A percentile compares a stretch with the other conserved stretches of the same genome.
Evolutionary conservation across 352 stramenopile genomes (phyloP).

Genomic region (Globisporangium sylvaticum): DNA sequence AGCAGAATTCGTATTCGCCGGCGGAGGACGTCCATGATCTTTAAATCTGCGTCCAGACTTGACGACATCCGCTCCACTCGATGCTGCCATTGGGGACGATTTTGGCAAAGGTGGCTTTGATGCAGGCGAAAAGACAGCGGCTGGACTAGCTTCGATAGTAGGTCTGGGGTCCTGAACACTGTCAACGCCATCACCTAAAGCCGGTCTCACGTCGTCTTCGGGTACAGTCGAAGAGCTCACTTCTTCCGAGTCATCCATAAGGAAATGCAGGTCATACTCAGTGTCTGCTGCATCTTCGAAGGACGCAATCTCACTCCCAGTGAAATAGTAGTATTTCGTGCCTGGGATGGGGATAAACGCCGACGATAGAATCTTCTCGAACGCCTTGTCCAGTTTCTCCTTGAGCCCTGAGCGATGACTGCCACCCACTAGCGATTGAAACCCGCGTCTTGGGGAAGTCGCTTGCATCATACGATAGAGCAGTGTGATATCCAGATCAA

Average conservation of each 20-base stretch:
- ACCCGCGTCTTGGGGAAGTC: constrained; percentile 10
- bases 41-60: constrained; percentile 12
- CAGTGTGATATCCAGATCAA: constrained; percentile 87
- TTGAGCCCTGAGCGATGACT: constrained; percentile 52
- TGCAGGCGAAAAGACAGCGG: constrained; percentile 9
- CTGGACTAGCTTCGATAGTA: background rate
- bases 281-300: constrained; percentile 55
- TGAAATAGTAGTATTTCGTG: constrained; percentile 86
- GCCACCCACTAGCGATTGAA: constrained; percentile 33
- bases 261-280: constrained; percentile 56
- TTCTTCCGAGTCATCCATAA: constrained; percentile 62
- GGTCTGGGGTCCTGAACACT: background rate
- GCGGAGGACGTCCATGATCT: constrained; percentile 18
- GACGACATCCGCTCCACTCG: background rate
- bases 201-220: constrained; percentile 9
- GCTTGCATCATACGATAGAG: constrained; percentile 82
- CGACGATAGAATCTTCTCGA: constrained; percentile 59
- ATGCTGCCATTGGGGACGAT: constrained; percentile 1
- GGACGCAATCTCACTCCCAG: constrained; percentile 48
- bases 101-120: constrained; percentile 18
- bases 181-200: background rate
- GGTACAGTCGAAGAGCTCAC: constrained; percentile 23
- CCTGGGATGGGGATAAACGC: constrained; percentile 61
- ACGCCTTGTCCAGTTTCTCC: constrained; percentile 61
- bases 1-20: constrained; percentile 23